Conservation (phyloP, 108 stramenopile genomes). For the Conticribra weissflogii region DNA sequence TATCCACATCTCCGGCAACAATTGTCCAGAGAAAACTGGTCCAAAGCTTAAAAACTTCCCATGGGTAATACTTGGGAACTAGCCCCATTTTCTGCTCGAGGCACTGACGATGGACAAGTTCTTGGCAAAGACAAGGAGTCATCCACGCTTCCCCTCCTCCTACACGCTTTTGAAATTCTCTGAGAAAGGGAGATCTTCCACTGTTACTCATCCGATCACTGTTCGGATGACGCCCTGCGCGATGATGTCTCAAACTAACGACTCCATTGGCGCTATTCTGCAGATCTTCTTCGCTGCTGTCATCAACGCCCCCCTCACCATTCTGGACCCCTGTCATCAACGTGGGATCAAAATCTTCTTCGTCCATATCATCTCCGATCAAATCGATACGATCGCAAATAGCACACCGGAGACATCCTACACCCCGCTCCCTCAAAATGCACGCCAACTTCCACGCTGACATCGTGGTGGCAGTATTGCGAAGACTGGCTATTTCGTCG, state of each 20-base stretch:
- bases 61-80: conserved; percentile 22
- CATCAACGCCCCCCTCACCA: conserved; percentile 1
- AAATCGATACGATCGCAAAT: conserved; percentile 44
- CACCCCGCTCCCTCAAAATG: conserved; percentile 31
- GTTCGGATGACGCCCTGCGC: not conserved
- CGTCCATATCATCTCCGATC: conserved; percentile 30
- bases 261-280: not conserved
- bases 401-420: conserved; percentile 36
- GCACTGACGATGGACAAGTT: conserved; percentile 35
- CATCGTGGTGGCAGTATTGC: conserved; percentile 39
- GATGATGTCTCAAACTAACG: not conserved
- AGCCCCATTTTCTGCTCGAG: conserved; percentile 26
- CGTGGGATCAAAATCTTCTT: not conserved
- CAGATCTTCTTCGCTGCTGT: not conserved
- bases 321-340: not conserved
- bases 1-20: too few relatives aligned
- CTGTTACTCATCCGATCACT: not conserved
- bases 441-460: conserved; percentile 45
- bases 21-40: not conserved
- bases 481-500: conserved; percentile 32
- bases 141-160: conserved; percentile 31
- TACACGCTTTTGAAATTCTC: conserved; percentile 24
- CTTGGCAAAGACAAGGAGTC: conserved; percentile 29
- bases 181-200: conserved; percentile 19
- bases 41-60: conserved; percentile 15